phyloP scores from a whole-genome alignment of 805 yeast species.

The Metschnikowia vanudenii region DNA sequence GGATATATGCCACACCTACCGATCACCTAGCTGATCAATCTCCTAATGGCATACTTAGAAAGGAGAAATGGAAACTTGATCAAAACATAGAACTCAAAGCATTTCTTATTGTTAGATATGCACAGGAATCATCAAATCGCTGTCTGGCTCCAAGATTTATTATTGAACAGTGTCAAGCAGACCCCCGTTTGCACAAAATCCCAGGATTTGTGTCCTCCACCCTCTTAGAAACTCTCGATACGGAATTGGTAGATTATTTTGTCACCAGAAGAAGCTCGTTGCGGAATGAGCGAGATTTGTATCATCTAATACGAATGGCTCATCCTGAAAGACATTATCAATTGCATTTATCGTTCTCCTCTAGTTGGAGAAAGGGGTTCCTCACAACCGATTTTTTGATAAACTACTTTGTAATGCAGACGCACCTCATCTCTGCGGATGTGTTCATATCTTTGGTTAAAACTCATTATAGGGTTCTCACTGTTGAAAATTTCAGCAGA shows the following conservation, averaged over 20 bases:
- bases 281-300: constrained; percentile 12
- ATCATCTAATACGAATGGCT: background rate
- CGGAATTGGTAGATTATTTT: constrained; percentile 1
- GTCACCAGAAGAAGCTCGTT: background rate
- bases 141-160: background rate
- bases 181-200: constrained; percentile 4
- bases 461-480: constrained; percentile 1
- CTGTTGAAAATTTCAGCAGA: background rate
- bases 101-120: background rate
- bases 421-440: background rate
- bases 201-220: constrained; percentile 8
- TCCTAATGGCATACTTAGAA: background rate
- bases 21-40: background rate
- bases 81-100: constrained; percentile 2
- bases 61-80: background rate
- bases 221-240: background rate
- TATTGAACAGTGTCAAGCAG: background rate
- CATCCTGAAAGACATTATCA: background rate
- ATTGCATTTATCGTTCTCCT: constrained; percentile 5
- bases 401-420: constrained; percentile 4
- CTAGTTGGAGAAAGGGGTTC: constrained; percentile 3
- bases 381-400: constrained; percentile 5
- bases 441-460: background rate
- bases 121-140: background rate
- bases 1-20: background rate